Evolutionary conservation across 78 protist species (phyloP), one percentile per base, ranked within the genome.

Genomic region (Isochrysis galbana): DNA sequence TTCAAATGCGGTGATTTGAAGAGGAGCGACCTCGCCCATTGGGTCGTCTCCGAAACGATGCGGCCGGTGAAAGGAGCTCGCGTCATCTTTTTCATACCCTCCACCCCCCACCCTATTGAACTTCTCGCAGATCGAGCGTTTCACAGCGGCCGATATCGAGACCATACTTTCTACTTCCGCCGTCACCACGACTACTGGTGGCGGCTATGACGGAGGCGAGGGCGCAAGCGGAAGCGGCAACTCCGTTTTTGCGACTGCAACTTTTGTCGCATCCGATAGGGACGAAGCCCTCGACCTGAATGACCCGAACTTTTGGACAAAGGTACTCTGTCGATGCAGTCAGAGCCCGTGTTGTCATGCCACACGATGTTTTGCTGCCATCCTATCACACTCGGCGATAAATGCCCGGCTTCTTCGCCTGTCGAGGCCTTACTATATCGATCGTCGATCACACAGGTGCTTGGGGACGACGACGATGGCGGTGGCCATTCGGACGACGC

Each of bases 231-330:
- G 46, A 41, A 45, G 11, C 26, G 29, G 29, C 41, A 10, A 19
- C 46, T 78, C 86, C 22, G 32, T 29, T 5, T 78, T 78, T 29
- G 46, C 86, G 86, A 91, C 95, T 47, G 86, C 95, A n/a, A 29
- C 92, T 1, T 77, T 93, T 55, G 96, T 94, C 19, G 87, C 88
- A 74, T 77, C 74, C 47, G 96, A 94, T 36, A 46, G 86, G n/a
- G 86, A 78, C 29, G 86, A 91, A 11, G 87, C 48, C 46, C 70
- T 95, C n/a, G 96, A 96, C 87, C 70, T 96, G 14, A 39, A 95
- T 19, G 97, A 95, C 89, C 96, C 97, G 32, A 38, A 96, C 91
- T 96, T 96, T 61, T 96, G 97, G 97, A 42, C 72, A 3, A 95
- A 95, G 80, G 38, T 69, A 51, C 46, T 36, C 19, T 42, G 46